These are phyloP conservation scores for Talaromyces funiculosus DNA, from an alignment of 2,329 filamentous ascomycete genomes.

Conservation along the genomic window DNA sequence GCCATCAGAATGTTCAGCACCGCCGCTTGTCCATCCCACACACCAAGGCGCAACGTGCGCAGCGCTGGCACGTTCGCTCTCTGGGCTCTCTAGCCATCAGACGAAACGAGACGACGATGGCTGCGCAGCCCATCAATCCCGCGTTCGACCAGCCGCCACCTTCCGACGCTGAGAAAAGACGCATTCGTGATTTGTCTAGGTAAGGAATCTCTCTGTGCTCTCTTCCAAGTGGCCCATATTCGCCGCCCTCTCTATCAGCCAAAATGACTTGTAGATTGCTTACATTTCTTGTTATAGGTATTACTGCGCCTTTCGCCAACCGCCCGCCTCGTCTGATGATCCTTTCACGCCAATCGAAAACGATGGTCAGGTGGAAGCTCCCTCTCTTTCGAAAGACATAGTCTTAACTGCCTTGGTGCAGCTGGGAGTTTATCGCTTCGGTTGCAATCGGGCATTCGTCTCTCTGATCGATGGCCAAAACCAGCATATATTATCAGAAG, in stretches of 20 bases:
- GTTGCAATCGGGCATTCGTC: constrained; percentile 43
- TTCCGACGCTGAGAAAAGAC: constrained; percentile 7
- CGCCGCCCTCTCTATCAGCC: not conserved
- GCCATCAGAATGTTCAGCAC: not conserved
- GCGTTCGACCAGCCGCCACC: constrained; percentile 7
- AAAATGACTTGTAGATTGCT: not conserved
- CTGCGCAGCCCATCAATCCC: constrained; percentile 14
- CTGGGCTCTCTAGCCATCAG: not conserved
- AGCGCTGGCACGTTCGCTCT: not conserved
- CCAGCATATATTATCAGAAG: constrained; percentile 50
- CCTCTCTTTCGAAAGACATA: constrained; percentile 22
- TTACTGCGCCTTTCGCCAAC: not conserved
- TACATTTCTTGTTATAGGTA: not conserved
- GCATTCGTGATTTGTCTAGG: constrained; percentile 15
- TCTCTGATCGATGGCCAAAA: constrained; percentile 47
- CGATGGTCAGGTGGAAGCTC: not conserved
- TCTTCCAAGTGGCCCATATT: not conserved
- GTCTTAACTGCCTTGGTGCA: constrained; percentile 48
- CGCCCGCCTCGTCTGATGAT: not conserved
- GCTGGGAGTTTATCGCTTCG: constrained; percentile 42
- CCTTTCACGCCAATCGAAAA: not conserved
- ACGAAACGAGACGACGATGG: not conserved
- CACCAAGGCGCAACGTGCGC: not conserved
- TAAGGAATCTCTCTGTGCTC: not conserved
- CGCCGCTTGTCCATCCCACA: not conserved